Evolutionary conservation across 148 eudicot species (phyloP).

Genomic region (Polygonum aviculare): DNA sequence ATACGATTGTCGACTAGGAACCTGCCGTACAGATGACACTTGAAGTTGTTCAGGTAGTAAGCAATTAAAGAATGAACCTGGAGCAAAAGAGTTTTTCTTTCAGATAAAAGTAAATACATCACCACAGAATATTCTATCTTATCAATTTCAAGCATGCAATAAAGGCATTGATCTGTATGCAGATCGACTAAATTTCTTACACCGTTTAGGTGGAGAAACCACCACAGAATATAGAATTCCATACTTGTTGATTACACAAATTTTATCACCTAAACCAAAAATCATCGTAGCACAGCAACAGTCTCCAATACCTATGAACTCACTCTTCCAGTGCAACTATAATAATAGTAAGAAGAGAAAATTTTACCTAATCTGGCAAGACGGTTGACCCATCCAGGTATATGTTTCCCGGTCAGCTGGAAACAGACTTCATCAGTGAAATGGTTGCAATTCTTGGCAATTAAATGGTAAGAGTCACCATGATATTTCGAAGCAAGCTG

Average conservation of each 20-base stretch:
- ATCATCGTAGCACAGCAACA: background rate
- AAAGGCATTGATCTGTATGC: background rate
- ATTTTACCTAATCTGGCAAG: constrained; percentile 67
- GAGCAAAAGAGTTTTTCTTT: constrained; percentile 19
- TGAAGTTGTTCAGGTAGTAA: constrained; percentile 72
- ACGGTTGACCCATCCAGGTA: constrained; percentile 96
- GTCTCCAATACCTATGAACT: background rate
- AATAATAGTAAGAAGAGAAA: constrained; percentile 2
- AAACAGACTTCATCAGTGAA: constrained; percentile 74
- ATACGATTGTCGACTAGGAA: constrained; percentile 44
- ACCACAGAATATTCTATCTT: background rate
- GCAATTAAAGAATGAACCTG: constrained; percentile 84
- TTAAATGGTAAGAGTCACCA: constrained; percentile 81
- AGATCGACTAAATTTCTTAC: background rate
- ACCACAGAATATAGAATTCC: background rate
- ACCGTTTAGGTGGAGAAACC: background rate
- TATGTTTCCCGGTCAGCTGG: constrained; percentile 67
- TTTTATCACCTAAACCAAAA: background rate
- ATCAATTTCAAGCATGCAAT: background rate
- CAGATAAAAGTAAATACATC: constrained; percentile 1
- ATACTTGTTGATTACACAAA: background rate
- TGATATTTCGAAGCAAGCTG: constrained; percentile 66
- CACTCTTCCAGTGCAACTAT: background rate
- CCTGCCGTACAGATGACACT: constrained; percentile 51
- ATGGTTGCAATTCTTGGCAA: constrained; percentile 96